A percentile compares a stretch with the other conserved stretches of the same genome.
These are phyloP conservation scores for Orbilia quercus DNA, from an alignment of 2,329 filamentous ascomycete genomes.

Conservation along the genomic window DNA sequence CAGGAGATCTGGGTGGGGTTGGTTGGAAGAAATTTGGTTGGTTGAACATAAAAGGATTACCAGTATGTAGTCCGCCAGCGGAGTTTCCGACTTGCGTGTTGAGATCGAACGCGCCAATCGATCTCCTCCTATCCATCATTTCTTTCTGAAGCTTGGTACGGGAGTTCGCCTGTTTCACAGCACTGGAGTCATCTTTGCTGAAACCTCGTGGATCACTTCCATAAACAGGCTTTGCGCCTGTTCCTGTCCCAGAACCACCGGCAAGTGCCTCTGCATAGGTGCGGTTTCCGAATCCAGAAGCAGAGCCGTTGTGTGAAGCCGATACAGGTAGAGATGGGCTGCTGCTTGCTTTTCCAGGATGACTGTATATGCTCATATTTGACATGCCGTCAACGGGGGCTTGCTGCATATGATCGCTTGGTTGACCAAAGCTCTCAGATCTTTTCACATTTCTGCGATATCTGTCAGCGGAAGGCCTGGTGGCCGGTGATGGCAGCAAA, in stretches of 20 bases:
- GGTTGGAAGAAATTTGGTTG: conserved; percentile 53
- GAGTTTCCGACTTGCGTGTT: conserved; percentile 51
- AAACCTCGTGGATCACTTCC: conserved; percentile 53
- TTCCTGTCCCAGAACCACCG: conserved; percentile 45
- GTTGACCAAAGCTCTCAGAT: conserved; percentile 52
- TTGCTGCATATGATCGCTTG: conserved; percentile 64
- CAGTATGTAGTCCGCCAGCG: conserved; percentile 51
- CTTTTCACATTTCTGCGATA: conserved; percentile 58
- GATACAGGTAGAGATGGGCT: conserved; percentile 55
- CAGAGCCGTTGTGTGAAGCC: conserved; percentile 62
- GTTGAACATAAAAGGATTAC: conserved; percentile 55
- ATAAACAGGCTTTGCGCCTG: conserved; percentile 56
- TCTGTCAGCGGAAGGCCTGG: conserved; percentile 60
- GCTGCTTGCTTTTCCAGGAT: conserved; percentile 53
- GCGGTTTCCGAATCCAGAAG: conserved; percentile 69
- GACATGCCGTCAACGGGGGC: conserved; percentile 65
- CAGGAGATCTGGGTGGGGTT: conserved; percentile 48
- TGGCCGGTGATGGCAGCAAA: conserved; percentile 54
- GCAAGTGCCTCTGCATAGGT: conserved; percentile 68
- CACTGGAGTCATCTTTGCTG: conserved; percentile 56
- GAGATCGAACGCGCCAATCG: conserved; percentile 59
- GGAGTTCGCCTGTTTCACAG: conserved; percentile 35
- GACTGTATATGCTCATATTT: conserved; percentile 60
- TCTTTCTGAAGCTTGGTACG: conserved; percentile 53
- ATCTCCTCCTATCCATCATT: conserved; percentile 59